These are phyloP conservation scores for Suillus weaverae DNA, from an alignment of 768 basidiomycete species.

Conservation along the genomic window DNA sequence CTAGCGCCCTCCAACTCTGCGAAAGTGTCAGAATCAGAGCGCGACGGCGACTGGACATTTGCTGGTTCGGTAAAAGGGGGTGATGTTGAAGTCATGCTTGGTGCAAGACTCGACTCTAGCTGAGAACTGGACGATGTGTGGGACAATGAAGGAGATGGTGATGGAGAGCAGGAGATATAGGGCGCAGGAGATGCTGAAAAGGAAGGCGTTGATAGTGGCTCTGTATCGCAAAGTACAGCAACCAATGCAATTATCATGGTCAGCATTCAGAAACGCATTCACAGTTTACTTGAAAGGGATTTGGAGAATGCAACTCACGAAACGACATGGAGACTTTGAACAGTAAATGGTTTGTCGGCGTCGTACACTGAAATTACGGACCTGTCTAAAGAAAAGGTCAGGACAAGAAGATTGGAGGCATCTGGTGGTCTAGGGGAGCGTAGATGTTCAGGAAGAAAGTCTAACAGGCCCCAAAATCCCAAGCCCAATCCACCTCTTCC, in stretches of 20 bases:
- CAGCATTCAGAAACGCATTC: slow-evolving; percentile 13
- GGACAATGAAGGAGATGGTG: slow-evolving; percentile 13
- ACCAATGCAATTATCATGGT: slow-evolving; percentile 8
- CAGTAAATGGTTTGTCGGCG: slow-evolving; percentile 15
- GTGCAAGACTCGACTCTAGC: slow-evolving; percentile 14
- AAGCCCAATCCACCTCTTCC: slow-evolving; percentile 2
- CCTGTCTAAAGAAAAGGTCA: slow-evolving; percentile 19
- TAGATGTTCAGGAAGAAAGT: slow-evolving; percentile 12
- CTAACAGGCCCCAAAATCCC: slow-evolving; percentile 3
- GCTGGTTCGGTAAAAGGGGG: slow-evolving; percentile 18
- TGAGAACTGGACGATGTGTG: slow-evolving; percentile 15
- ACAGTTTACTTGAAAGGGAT: slow-evolving; percentile 4
- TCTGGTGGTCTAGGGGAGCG: slow-evolving; percentile 34
- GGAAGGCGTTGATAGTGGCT: slow-evolving; percentile 8
- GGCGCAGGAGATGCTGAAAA: slow-evolving; percentile 12
- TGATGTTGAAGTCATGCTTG: slow-evolving; percentile 9
- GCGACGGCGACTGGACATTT: slow-evolving; percentile 17
- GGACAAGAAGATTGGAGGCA: slow-evolving; percentile 21
- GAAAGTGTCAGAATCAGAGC: slow-evolving; percentile 30
- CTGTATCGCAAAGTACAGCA: slow-evolving; percentile 9
- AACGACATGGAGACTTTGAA: slow-evolving; percentile 11
- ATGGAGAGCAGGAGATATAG: slow-evolving; percentile 16
- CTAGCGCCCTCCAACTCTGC: slow-evolving; percentile 29
- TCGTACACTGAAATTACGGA: slow-evolving; percentile 11
- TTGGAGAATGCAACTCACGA: slow-evolving; percentile 13